Evolutionary conservation across 2,329 filamentous ascomycete genomes (phyloP), one percentile per base, ranked within the genome.

Genomic region (Paracamarosporium sp.): DNA sequence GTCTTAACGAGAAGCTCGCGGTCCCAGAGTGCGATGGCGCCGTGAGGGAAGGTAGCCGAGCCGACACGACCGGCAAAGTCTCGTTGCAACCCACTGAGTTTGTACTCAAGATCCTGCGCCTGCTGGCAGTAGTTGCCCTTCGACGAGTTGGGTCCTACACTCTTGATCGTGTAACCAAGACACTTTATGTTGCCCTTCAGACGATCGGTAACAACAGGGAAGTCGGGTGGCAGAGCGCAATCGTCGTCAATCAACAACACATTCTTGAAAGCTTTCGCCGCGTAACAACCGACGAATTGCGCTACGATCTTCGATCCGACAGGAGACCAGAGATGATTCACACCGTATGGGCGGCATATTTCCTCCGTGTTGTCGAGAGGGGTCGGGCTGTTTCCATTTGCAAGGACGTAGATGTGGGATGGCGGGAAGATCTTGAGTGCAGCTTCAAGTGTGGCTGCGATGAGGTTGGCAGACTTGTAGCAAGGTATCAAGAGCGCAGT

Each of bases 61-160:
- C 82, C 81, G 30, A 81, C 58, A 40, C 72, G 77, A 9, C 80
- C 81, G 4, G 78, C 77, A 43, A 82, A 78, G 25, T 74, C 72
- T 27, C 80, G 75, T 50, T 79, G 77, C 2, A 84, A 68, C 5
- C 82, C 82, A 13, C 78, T 79, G 51, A 83, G 71, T 60, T 83
- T 83, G 66, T 84, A 84, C 60, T 84, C 82, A n/a, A 83, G 67
- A 64, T 84, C 81, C 56, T 84, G 82, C 0, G 81, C 81, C 41
- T 81, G 80, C 50, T 80, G 78, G 27, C 77, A 78, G 52, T 68
- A 75, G 5, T 75, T 78, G 6, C 73, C 78, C 36, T 68, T 73
- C 11, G 70, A 67, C 0, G 68, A 69, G 12, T 75, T 63, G 0
- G 76, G 68, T 2, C 78, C 78, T n/a, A 78, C 75, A 4, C 70